These are phyloP conservation scores for Exserohilum turcica DNA, from an alignment of 2,329 filamentous ascomycete genomes.

Conservation along the genomic window DNA sequence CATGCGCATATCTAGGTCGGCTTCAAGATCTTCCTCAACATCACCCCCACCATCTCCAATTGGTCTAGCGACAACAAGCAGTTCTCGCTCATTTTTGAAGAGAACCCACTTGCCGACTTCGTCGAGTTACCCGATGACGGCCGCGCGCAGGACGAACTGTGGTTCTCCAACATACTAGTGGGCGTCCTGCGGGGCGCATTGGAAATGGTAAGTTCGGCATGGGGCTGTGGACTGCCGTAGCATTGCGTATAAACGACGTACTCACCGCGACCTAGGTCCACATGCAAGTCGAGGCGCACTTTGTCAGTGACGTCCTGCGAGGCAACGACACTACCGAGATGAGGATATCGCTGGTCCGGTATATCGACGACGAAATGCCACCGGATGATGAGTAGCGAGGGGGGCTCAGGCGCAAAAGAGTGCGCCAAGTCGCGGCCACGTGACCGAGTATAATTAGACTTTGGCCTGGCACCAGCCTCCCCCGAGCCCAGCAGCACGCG, in stretches of 20 bases:
- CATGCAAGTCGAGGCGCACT: constrained; percentile 98
- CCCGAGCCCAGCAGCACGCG: neutral
- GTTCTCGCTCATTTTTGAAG: constrained; percentile 94
- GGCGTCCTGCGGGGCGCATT: constrained; percentile 87
- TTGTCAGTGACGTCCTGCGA: constrained; percentile 88
- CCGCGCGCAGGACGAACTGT: constrained; percentile 91
- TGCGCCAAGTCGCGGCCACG: constrained; percentile 19
- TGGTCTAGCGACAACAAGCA: constrained; percentile 97
- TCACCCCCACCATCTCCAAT: constrained; percentile 89
- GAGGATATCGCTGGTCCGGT: constrained; percentile 86
- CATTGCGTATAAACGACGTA: neutral
- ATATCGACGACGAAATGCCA: constrained; percentile 97
- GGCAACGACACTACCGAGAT: constrained; percentile 98
- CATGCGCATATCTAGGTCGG: constrained; percentile 68
- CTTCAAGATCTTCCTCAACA: constrained; percentile 99
- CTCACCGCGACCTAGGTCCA: constrained; percentile 63
- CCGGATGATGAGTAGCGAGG: constrained; percentile 84
- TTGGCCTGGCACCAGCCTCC: constrained; percentile 15
- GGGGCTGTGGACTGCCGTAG: neutral
- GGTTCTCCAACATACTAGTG: constrained; percentile 98
- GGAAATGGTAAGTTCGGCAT: constrained; percentile 75
- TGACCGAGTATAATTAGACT: constrained; percentile 19
- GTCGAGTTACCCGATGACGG: constrained; percentile 97
- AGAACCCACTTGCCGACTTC: constrained; percentile 96
- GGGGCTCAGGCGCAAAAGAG: neutral